Evolutionary conservation across 192 early-diverging fungal species (phyloP).

Genomic region (Rhizophagus sp.): DNA sequence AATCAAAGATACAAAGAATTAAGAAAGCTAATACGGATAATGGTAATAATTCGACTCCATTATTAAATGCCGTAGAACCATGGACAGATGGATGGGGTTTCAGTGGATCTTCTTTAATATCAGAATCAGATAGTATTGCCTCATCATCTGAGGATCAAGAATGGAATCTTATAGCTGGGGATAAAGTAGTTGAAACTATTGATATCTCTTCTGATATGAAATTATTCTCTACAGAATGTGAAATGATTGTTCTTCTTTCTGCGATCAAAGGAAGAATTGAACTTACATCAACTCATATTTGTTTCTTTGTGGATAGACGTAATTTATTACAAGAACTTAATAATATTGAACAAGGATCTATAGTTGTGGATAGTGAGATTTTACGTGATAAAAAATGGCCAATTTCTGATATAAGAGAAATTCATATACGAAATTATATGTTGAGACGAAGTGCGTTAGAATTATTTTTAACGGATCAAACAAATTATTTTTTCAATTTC

Average conservation of each 20-base stretch:
- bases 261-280: constrained; percentile 27
- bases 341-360: constrained; percentile 30
- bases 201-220: constrained; percentile 15
- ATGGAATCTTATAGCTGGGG: constrained; percentile 26
- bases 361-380: constrained; percentile 28
- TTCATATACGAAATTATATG: constrained; percentile 27
- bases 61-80: constrained; percentile 24
- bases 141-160: constrained; percentile 25
- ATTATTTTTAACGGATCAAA: constrained; percentile 30
- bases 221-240: constrained; percentile 24
- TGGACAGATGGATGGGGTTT: constrained; percentile 25
- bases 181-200: constrained; percentile 25
- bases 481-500: constrained; percentile 34
- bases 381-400: constrained; percentile 29
- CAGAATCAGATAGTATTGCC: constrained; percentile 13
- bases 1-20: constrained; percentile 12
- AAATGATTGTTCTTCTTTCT: constrained; percentile 24
- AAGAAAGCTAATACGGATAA: background rate
- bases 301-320: constrained; percentile 23
- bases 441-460: constrained; percentile 28
- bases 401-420: constrained; percentile 29
- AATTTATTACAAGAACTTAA: constrained; percentile 25
- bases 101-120: background rate
- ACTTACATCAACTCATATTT: constrained; percentile 20
- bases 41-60: background rate